phyloP scores from a whole-genome alignment of 495 filamentous ascomycete species.

The Podospora fimiseda region DNA sequence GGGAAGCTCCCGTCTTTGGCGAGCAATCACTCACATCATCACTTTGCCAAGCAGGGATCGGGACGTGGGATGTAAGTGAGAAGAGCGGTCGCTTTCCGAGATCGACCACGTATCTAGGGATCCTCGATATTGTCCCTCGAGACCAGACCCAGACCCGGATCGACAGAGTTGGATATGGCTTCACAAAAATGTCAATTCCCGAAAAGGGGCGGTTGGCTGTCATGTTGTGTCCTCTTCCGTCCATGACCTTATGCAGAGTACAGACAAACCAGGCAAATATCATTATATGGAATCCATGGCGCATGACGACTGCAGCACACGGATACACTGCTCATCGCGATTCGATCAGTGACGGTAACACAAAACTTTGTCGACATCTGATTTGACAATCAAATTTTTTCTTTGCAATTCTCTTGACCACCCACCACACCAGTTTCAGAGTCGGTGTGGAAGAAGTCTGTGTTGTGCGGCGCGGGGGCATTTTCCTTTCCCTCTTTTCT shows the following conservation, averaged over 20 bases:
- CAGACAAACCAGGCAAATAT: too few relatives aligned
- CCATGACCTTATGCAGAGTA: too few relatives aligned
- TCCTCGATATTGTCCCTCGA: too few relatives aligned
- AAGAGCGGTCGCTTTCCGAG: neutral
- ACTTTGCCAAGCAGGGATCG: neutral
- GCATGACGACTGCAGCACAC: too few relatives aligned
- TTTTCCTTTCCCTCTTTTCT: too few relatives aligned
- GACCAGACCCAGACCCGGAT: neutral
- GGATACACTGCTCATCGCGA: too few relatives aligned
- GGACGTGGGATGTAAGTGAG: neutral
- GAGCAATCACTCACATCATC: neutral
- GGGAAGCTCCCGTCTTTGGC: neutral
- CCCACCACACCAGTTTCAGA: neutral
- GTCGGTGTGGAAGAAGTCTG: neutral
- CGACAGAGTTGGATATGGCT: neutral
- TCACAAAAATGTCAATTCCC: too few relatives aligned
- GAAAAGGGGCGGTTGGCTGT: too few relatives aligned
- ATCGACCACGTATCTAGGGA: neutral
- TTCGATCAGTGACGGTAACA: neutral
- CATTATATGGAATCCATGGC: too few relatives aligned
- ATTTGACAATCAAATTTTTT: neutral
- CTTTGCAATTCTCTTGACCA: neutral
- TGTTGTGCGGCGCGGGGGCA: neutral
- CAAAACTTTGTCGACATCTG: neutral
- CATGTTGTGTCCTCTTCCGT: too few relatives aligned